Evolutionary conservation across 768 basidiomycete genomes (phyloP).

Genomic region (Amanita jacksonii): DNA sequence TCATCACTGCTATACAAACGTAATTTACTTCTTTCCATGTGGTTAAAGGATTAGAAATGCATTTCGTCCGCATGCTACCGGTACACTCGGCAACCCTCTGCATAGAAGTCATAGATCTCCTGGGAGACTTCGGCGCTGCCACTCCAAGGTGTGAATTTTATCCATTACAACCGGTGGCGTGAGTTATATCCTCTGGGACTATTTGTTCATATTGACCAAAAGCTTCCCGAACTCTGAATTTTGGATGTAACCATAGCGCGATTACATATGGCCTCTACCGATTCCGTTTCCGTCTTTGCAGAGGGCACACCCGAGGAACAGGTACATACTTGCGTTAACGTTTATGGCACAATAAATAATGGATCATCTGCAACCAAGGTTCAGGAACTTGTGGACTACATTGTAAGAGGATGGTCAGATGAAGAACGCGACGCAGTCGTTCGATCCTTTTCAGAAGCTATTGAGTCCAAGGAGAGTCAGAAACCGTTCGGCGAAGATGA

Average conservation of each 20-base stretch:
- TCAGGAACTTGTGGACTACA: constrained; percentile 68
- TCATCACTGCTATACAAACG: too few relatives aligned
- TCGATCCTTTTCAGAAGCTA: constrained; percentile 54
- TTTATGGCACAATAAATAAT: not conserved
- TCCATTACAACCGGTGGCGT: not conserved
- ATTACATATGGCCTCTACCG: constrained; percentile 49
- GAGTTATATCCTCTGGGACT: constrained; percentile 3
- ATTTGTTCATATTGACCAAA: constrained; percentile 29
- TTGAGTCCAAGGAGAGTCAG: constrained; percentile 41
- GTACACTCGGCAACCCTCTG: not conserved
- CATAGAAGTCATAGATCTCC: not conserved
- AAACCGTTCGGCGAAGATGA: constrained; percentile 47
- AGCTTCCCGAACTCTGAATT: constrained; percentile 19
- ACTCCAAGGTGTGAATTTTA: not conserved
- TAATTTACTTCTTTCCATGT: too few relatives aligned
- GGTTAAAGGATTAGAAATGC: too few relatives aligned
- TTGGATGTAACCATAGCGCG: constrained; percentile 17
- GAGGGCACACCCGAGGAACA: constrained; percentile 88
- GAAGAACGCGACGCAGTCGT: constrained; percentile 55
- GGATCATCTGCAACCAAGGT: constrained; percentile 34
- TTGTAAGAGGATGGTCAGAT: constrained; percentile 56
- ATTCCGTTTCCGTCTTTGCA: constrained; percentile 76
- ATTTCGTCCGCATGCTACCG: too few relatives aligned
- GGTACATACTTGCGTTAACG: constrained; percentile 28
- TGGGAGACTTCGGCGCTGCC: too few relatives aligned